These are phyloP conservation scores for Penicillium sp. DNA, from an alignment of 2,329 filamentous ascomycete genomes.

Conservation along the genomic window DNA sequence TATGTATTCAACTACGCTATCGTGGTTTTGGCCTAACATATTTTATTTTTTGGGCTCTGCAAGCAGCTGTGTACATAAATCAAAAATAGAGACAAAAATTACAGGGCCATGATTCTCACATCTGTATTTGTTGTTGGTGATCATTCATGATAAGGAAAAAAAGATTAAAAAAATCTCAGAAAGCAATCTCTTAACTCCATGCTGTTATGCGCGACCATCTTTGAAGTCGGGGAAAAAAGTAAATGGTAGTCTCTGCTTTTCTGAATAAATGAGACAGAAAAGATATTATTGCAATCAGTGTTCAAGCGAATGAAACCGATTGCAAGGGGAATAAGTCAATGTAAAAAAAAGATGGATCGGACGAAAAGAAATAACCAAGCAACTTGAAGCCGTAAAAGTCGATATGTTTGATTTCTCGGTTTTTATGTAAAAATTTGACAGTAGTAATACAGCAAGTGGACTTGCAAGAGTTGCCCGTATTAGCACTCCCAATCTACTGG, in stretches of 20 bases:
- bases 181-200: slow-evolving; percentile 20
- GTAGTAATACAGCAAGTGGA: slow-evolving; percentile 32
- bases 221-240: slow-evolving; percentile 13
- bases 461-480: slow-evolving; percentile 19
- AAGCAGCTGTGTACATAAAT: slow-evolving; percentile 14
- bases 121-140: slow-evolving; percentile 1
- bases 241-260: slow-evolving; percentile 18
- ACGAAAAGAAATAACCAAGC: slow-evolving; percentile 33
- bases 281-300: not conserved
- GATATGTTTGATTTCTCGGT: slow-evolving; percentile 33
- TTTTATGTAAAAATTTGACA: slow-evolving; percentile 28
- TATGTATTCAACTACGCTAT: too few species aligned
- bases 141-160: slow-evolving; percentile 5
- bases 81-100: slow-evolving; percentile 11
- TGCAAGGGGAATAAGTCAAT: not conserved
- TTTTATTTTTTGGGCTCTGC: slow-evolving; percentile 5
- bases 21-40: slow-evolving; percentile 1
- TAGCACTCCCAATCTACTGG: slow-evolving; percentile 31
- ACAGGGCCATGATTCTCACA: slow-evolving; percentile 7
- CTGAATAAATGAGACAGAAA: not conserved
- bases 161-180: not conserved
- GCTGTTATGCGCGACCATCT: slow-evolving; percentile 21
- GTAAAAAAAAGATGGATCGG: slow-evolving; percentile 15
- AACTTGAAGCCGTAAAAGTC: slow-evolving; percentile 31
- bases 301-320: slow-evolving; percentile 2